phyloP scores from a whole-genome alignment of 1,284 basidiomycete genomes.

The Cystobasidium pallidum region DNA sequence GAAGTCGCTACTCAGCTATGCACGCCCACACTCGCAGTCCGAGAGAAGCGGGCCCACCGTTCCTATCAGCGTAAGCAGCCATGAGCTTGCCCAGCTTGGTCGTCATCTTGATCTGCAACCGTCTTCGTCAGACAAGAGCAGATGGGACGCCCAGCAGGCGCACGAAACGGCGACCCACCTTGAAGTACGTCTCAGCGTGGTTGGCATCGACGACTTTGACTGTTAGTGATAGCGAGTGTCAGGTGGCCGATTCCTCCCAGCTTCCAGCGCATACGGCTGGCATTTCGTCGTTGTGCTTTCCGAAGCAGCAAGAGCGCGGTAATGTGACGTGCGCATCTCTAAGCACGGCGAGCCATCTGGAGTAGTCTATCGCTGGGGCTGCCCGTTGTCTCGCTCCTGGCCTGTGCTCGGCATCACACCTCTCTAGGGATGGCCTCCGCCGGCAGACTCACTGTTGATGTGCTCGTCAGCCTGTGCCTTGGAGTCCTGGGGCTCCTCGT shows the following conservation, averaged over 20 bases:
- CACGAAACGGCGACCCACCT: constrained; percentile 2
- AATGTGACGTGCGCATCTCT: too few relatives aligned
- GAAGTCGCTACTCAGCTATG: not conserved
- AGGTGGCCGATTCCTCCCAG: too few relatives aligned
- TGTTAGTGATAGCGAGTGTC: not conserved
- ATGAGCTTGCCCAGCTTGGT: constrained; percentile 48
- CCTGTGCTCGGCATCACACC: too few relatives aligned
- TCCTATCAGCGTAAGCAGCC: constrained; percentile 46
- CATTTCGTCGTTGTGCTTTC: too few relatives aligned
- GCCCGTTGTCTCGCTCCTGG: too few relatives aligned
- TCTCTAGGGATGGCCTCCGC: too few relatives aligned
- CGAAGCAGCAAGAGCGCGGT: too few relatives aligned
- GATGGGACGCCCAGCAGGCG: not conserved
- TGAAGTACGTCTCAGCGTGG: constrained; percentile 47
- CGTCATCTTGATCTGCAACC: constrained; percentile 46
- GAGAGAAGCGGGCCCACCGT: constrained; percentile 18
- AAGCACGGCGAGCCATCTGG: too few relatives aligned
- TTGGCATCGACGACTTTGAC: constrained; percentile 47
- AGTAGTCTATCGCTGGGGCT: too few relatives aligned
- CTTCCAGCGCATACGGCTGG: too few relatives aligned
- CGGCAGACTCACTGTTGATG: constrained; percentile 41
- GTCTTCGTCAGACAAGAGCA: not conserved
- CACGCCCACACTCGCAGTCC: not conserved
- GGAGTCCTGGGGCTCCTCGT: constrained; percentile 40
- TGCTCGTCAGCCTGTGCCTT: constrained; percentile 41